These are phyloP conservation scores for Holtermannia corniformis DNA, from an alignment of 768 basidiomycete genomes.

Conservation along the genomic window DNA sequence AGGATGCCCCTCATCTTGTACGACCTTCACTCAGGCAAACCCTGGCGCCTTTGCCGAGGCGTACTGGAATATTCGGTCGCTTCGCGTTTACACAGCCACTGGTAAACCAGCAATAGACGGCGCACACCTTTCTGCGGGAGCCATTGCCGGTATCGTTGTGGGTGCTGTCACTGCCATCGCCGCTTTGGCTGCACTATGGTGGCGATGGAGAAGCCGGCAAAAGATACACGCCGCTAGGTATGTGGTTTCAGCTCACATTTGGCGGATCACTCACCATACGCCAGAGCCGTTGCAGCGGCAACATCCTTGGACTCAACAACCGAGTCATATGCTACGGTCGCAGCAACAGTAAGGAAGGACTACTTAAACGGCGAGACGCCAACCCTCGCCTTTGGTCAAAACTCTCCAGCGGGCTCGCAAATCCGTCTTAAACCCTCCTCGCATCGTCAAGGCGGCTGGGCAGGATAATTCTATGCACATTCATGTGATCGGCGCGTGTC, in stretches of 20 bases:
- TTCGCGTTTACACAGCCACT: slow-evolving; percentile 49
- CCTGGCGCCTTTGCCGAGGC: slow-evolving; percentile 54
- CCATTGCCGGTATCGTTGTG: slow-evolving; percentile 30
- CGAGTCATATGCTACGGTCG: background rate
- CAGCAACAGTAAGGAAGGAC: background rate
- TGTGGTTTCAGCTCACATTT: too few relatives aligned
- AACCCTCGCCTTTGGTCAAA: background rate
- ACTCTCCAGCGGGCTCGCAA: too few relatives aligned
- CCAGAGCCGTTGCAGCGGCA: too few relatives aligned
- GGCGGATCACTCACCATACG: too few relatives aligned
- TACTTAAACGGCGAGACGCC: background rate
- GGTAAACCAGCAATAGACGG: slow-evolving; percentile 17
- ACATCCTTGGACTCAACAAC: too few relatives aligned
- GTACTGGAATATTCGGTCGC: slow-evolving; percentile 60
- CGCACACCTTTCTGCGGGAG: slow-evolving; percentile 12
- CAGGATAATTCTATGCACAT: too few relatives aligned
- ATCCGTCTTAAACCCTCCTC: too few relatives aligned
- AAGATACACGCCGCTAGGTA: too few relatives aligned
- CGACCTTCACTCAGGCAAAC: slow-evolving; percentile 55
- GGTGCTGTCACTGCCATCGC: slow-evolving; percentile 16
- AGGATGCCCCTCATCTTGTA: slow-evolving; percentile 29
- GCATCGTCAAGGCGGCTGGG: too few relatives aligned
- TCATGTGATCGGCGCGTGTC: too few relatives aligned
- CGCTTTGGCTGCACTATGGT: slow-evolving; percentile 7
- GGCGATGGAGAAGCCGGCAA: slow-evolving; percentile 5